A percentile compares a stretch with the other conserved stretches of the same genome.
These are phyloP conservation scores for Trichoderma guizhouense DNA, from an alignment of 2,329 filamentous ascomycete genomes.

Conservation along the genomic window DNA sequence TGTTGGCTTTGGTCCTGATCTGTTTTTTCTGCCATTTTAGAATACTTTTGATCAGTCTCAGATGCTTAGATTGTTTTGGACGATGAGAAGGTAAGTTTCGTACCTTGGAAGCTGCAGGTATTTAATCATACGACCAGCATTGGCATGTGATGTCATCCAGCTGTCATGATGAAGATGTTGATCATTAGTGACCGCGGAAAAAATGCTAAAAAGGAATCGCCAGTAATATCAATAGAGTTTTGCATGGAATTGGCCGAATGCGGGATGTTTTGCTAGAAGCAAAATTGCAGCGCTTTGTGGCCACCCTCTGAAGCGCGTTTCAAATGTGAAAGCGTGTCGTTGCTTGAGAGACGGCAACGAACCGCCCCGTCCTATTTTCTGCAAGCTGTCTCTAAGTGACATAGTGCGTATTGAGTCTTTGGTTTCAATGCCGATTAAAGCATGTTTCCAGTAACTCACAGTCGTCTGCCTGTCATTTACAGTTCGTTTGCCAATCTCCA, in stretches of 20 bases:
- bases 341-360: background rate
- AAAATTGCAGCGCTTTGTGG: background rate
- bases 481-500: background rate
- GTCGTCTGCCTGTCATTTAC: background rate
- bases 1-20: background rate
- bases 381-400: background rate
- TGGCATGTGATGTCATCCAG: conserved; percentile 28
- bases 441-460: background rate
- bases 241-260: background rate
- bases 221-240: background rate
- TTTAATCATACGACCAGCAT: background rate
- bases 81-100: background rate
- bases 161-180: background rate
- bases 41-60: background rate
- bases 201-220: background rate
- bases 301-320: background rate
- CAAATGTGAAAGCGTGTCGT: background rate
- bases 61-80: background rate
- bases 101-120: background rate
- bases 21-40: background rate
- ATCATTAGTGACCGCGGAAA: background rate
- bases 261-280: background rate
- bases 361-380: background rate
- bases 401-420: background rate
- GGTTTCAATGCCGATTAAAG: background rate